A percentile compares a stretch with the other conserved stretches of the same genome.
phyloP scores from a whole-genome alignment of 2,329 filamentous ascomycete genomes.

The Alternaria atra region DNA sequence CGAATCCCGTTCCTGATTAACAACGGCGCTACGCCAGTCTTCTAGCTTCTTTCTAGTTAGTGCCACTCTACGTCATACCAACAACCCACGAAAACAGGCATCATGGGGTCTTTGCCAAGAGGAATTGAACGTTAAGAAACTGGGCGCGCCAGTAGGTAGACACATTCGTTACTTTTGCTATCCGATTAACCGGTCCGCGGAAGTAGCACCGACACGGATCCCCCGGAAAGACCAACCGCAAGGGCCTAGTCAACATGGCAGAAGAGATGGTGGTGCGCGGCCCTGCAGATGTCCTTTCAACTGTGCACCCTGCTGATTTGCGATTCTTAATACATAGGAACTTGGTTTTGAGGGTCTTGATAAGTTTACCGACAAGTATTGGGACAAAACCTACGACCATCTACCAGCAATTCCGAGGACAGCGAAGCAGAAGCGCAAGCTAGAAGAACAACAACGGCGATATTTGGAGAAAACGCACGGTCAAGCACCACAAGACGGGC shows the following conservation, averaged over 20 bases:
- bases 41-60: slow-evolving; percentile 12
- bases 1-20: slow-evolving; percentile 14
- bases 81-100: slow-evolving; percentile 14
- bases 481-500: not conserved
- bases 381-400: slow-evolving; percentile 37
- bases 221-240: slow-evolving; percentile 22
- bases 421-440: slow-evolving; percentile 18
- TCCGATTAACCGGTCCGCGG: slow-evolving; percentile 6
- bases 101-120: slow-evolving; percentile 6
- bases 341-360: slow-evolving; percentile 49
- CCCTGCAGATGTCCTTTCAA: not conserved
- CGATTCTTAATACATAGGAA: slow-evolving; percentile 33
- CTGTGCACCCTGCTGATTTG: slow-evolving; percentile 19
- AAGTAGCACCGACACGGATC: slow-evolving; percentile 22
- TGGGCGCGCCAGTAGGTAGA: slow-evolving; percentile 1
- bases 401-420: slow-evolving; percentile 21
- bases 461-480: not conserved
- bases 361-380: slow-evolving; percentile 39
- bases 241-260: slow-evolving; percentile 26
- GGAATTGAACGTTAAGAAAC: slow-evolving; percentile 1
- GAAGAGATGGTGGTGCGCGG: slow-evolving; percentile 39
- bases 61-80: slow-evolving; percentile 10
- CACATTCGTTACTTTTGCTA: slow-evolving; percentile 1
- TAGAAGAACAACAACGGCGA: slow-evolving; percentile 16
- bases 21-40: not conserved